These are phyloP conservation scores for Mortierella sp. DNA, from an alignment of 371 early-diverging fungal species.

Conservation along the genomic window DNA sequence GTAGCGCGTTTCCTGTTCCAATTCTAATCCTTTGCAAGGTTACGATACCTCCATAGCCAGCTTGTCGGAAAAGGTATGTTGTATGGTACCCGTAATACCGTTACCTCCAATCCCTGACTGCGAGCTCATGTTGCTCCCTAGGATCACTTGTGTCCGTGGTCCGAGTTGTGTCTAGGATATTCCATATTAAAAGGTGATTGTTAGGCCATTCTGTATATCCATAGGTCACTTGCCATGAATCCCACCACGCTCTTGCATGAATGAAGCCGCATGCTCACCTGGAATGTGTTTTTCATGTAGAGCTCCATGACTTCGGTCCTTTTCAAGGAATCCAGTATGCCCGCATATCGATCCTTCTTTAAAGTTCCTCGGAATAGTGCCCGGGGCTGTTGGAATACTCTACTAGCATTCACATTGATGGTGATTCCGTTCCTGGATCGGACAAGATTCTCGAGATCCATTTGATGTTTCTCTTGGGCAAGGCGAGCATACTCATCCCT, in stretches of 20 bases:
- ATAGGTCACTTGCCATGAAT: neutral
- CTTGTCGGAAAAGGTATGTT: conserved; percentile 79
- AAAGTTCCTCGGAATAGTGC: conserved; percentile 55
- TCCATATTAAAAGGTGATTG: neutral
- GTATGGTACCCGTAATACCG: conserved; percentile 74
- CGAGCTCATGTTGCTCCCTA: conserved; percentile 79
- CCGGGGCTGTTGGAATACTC: conserved; percentile 63
- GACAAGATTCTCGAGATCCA: conserved; percentile 85
- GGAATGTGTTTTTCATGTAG: conserved; percentile 86
- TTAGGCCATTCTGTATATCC: too few relatives aligned
- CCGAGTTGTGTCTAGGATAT: conserved; percentile 71
- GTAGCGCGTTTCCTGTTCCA: too few relatives aligned
- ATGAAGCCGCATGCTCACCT: conserved; percentile 58
- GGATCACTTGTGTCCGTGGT: conserved; percentile 67
- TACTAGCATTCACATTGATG: conserved; percentile 65
- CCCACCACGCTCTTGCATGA: too few relatives aligned
- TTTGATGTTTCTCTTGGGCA: conserved; percentile 71
- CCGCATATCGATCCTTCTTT: conserved; percentile 13
- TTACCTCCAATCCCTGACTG: conserved; percentile 82
- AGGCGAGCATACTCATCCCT: conserved; percentile 85
- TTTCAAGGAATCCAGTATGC: conserved; percentile 52
- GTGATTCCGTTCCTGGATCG: conserved; percentile 73
- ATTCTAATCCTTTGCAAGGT: too few relatives aligned
- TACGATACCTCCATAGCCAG: conserved; percentile 72
- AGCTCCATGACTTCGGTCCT: conserved; percentile 75